Conservation (phyloP, 2,329 filamentous ascomycete genomes). For the Macrophomina phaseolina region DNA sequence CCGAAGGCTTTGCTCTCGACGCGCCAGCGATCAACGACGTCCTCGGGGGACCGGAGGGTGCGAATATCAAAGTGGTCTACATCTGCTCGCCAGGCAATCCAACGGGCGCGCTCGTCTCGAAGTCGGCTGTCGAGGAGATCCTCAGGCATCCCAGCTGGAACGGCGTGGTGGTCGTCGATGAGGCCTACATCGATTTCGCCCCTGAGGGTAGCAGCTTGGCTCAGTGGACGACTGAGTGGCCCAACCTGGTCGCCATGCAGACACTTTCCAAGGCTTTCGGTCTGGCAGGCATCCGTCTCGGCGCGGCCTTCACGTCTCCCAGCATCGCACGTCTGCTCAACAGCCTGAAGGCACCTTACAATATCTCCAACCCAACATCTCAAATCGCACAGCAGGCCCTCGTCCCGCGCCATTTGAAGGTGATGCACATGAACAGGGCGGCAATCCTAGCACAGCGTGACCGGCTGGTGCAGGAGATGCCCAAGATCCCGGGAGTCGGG, state of each 20-base stretch:
- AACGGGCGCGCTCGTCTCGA: slow-evolving; percentile 78
- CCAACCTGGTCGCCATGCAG: slow-evolving; percentile 97
- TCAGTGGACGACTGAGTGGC: slow-evolving; percentile 90
- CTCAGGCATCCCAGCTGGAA: slow-evolving; percentile 93
- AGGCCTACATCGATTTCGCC: slow-evolving; percentile 96
- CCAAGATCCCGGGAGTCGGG: slow-evolving; percentile 77
- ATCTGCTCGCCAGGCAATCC: slow-evolving; percentile 96
- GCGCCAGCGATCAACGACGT: slow-evolving; percentile 70
- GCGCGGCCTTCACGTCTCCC: slow-evolving; percentile 78
- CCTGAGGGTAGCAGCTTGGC: slow-evolving; percentile 79
- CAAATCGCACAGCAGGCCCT: slow-evolving; percentile 79
- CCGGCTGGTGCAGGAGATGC: slow-evolving; percentile 75
- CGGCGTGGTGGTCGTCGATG: slow-evolving; percentile 89
- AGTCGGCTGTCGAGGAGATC: slow-evolving; percentile 73
- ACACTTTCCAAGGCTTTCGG: slow-evolving; percentile 98
- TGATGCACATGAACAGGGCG: slow-evolving; percentile 75
- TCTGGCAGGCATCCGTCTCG: slow-evolving; percentile 89
- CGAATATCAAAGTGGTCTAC: slow-evolving; percentile 84
- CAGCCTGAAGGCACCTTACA: slow-evolving; percentile 94
- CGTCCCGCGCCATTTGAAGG: slow-evolving; percentile 66
- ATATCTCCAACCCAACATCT: slow-evolving; percentile 87
- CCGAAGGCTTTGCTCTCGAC: slow-evolving; percentile 73
- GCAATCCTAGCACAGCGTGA: slow-evolving; percentile 77
- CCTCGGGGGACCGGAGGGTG: slow-evolving; percentile 61
- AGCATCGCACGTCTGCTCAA: slow-evolving; percentile 83